phyloP scores from a whole-genome alignment of 140 eudicot species.

The Anethum foeniculum region DNA sequence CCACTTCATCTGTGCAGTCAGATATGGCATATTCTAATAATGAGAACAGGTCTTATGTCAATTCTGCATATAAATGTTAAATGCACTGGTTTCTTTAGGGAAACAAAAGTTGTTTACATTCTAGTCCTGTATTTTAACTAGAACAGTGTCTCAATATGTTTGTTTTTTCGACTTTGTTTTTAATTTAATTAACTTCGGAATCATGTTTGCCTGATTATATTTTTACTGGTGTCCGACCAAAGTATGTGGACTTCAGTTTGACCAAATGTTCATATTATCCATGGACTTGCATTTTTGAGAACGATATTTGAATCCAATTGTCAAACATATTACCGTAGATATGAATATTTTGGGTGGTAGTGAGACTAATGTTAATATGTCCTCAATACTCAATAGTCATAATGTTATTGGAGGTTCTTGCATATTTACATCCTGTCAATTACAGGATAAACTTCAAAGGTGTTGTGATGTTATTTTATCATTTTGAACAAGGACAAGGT shows the following conservation, averaged over 20 bases:
- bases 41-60: constrained; percentile 96
- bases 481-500: constrained; percentile 62
- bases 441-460: constrained; percentile 55
- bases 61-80: constrained; percentile 66
- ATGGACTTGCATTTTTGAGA: not conserved
- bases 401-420: constrained; percentile 36
- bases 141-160: constrained; percentile 23
- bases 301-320: not conserved
- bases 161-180: constrained; percentile 10
- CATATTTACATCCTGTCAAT: constrained; percentile 32
- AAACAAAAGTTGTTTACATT: constrained; percentile 24
- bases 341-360: constrained; percentile 16
- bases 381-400: constrained; percentile 32
- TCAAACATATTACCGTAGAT: not conserved
- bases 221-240: constrained; percentile 15
- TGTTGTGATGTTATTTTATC: constrained; percentile 52
- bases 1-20: constrained; percentile 59
- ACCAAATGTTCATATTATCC: constrained; percentile 15
- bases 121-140: constrained; percentile 37
- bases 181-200: constrained; percentile 13
- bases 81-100: constrained; percentile 34
- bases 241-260: constrained; percentile 9
- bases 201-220: constrained; percentile 20
- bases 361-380: constrained; percentile 12
- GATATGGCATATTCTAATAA: constrained; percentile 75